These are phyloP conservation scores for Puccinia novopanici DNA, from an alignment of 1,284 basidiomycete species.

Conservation along the genomic window DNA sequence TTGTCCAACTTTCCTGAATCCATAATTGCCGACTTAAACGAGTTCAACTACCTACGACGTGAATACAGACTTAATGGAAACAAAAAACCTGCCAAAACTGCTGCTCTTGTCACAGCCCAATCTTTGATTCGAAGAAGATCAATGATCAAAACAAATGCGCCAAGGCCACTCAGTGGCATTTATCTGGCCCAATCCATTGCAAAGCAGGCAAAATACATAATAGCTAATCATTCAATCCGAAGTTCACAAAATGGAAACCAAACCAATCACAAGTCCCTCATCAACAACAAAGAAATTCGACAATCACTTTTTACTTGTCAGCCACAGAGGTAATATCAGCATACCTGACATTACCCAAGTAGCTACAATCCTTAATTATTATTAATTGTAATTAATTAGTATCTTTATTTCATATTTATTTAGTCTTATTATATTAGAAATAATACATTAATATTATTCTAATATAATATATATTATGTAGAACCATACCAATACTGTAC, in stretches of 20 bases:
- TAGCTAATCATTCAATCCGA: not conserved
- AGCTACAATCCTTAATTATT: no score
- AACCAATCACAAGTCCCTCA: slow-evolving; percentile 4
- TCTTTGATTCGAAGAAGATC: not conserved
- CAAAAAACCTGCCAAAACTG: not conserved
- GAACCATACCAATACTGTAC: no score
- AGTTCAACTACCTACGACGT: not conserved
- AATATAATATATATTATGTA: no score
- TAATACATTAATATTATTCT: no score
- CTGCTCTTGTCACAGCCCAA: not conserved
- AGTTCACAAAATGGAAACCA: not conserved
- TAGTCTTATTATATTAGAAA: no score
- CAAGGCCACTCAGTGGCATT: not conserved
- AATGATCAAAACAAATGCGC: not conserved
- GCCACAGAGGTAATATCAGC: no score
- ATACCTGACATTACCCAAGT: no score
- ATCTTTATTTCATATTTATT: no score
- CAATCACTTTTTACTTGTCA: not conserved
- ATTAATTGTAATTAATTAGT: no score
- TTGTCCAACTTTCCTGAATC: not conserved
- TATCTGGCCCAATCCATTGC: not conserved
- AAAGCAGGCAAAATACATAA: not conserved
- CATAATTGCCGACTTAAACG: not conserved
- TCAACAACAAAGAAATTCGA: slow-evolving; percentile 3
- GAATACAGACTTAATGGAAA: not conserved